Evolutionary conservation across 108 stramenopile species (phyloP).

Genomic region (Cyclostephanos invisitatus): DNA sequence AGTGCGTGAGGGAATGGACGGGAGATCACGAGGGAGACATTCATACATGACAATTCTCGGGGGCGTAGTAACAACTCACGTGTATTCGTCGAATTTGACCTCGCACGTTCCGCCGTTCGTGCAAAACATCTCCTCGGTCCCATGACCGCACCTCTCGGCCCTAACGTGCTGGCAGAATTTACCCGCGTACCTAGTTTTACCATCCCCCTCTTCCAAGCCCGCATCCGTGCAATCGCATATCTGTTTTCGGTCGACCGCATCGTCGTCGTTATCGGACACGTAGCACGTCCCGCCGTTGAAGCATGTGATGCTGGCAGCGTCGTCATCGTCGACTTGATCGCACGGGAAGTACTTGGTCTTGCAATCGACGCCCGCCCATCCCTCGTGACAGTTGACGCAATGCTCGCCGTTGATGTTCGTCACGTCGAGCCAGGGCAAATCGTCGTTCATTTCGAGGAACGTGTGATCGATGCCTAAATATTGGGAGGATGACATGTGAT

Average conservation of each 20-base stretch:
- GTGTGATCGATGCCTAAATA: background rate
- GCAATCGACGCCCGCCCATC: slow-evolving; percentile 43
- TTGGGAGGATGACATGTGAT: background rate
- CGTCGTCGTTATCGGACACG: slow-evolving; percentile 17
- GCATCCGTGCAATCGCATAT: slow-evolving; percentile 41
- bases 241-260: slow-evolving; percentile 21
- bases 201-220: slow-evolving; percentile 6
- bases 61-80: too few relatives aligned
- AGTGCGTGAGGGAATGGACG: too few relatives aligned
- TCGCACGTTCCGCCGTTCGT: slow-evolving; percentile 42
- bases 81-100: slow-evolving; percentile 3
- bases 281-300: slow-evolving; percentile 37
- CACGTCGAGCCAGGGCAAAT: slow-evolving; percentile 40
- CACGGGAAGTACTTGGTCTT: slow-evolving; percentile 22
- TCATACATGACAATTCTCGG: too few relatives aligned
- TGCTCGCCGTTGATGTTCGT: slow-evolving; percentile 41
- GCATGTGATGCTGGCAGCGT: slow-evolving; percentile 24
- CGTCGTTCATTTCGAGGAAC: background rate
- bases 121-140: slow-evolving; percentile 43
- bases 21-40: too few relatives aligned
- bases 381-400: slow-evolving; percentile 39
- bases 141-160: slow-evolving; percentile 17
- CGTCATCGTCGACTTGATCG: slow-evolving; percentile 29
- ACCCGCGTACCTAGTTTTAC: slow-evolving; percentile 21
- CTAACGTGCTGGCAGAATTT: slow-evolving; percentile 42